Evolutionary conservation across 1,284 basidiomycete genomes (phyloP).

Genomic region (Coniophora puteana): DNA sequence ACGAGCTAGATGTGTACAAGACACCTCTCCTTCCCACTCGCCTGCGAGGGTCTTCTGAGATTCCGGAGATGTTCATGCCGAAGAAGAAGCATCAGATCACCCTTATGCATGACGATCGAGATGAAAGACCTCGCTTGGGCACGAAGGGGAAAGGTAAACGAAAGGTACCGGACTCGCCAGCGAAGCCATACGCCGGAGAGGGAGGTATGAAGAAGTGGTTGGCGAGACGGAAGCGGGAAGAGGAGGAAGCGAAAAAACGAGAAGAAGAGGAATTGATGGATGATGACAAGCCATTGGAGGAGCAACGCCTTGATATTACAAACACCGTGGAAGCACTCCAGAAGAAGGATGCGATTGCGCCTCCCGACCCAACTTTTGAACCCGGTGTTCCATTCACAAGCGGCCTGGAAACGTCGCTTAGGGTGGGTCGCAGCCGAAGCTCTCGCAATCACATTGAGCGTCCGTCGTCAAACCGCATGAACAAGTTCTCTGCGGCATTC

Average conservation of each 20-base stretch:
- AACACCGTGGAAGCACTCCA: slow-evolving; percentile 19
- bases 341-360: slow-evolving; percentile 20
- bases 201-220: slow-evolving; percentile 74
- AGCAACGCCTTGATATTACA: slow-evolving; percentile 19
- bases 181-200: slow-evolving; percentile 68
- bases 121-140: slow-evolving; percentile 33
- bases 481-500: slow-evolving; percentile 64
- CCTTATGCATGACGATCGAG: slow-evolving; percentile 52
- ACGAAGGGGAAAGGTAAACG: slow-evolving; percentile 27
- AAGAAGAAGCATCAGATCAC: slow-evolving; percentile 51
- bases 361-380: slow-evolving; percentile 21
- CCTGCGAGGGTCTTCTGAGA: slow-evolving; percentile 45
- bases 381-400: slow-evolving; percentile 16
- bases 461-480: slow-evolving; percentile 36
- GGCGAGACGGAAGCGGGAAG: slow-evolving; percentile 43
- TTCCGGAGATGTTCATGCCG: slow-evolving; percentile 63
- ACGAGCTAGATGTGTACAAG: slow-evolving; percentile 71
- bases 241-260: slow-evolving; percentile 26
- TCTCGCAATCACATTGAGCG: slow-evolving; percentile 51
- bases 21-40: slow-evolving; percentile 71
- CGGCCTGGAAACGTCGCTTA: slow-evolving; percentile 42
- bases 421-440: slow-evolving; percentile 58
- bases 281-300: slow-evolving; percentile 26
- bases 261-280: slow-evolving; percentile 29
- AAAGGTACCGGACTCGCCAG: slow-evolving; percentile 24